These are phyloP conservation scores for Ceratobasidium sp. DNA, from an alignment of 1,284 basidiomycete species.

Conservation along the genomic window DNA sequence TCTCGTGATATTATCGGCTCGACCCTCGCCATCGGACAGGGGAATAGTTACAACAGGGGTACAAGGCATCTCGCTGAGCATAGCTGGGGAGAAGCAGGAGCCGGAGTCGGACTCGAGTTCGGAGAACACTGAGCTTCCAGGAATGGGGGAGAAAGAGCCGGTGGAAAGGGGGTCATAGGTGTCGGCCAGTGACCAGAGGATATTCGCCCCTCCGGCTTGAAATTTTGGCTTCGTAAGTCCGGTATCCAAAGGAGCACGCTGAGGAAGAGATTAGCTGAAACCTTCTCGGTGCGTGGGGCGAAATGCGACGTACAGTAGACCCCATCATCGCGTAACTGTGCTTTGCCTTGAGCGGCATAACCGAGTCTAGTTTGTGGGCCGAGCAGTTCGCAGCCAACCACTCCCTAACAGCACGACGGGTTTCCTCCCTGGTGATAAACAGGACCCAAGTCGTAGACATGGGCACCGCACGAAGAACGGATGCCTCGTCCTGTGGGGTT, in stretches of 20 bases:
- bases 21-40: not conserved
- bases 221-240: not conserved
- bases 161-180: not conserved
- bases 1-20: not conserved
- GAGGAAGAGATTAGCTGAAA: not conserved
- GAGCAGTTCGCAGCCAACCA: not conserved
- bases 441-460: constrained; percentile 4
- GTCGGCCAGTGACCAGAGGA: not conserved
- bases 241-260: not conserved
- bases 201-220: not conserved
- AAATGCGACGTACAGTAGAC: not conserved
- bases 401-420: not conserved
- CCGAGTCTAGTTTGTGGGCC: not conserved
- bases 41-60: not conserved
- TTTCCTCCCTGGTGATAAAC: not conserved
- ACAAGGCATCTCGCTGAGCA: not conserved
- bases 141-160: not conserved
- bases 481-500: not conserved
- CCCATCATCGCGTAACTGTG: not conserved
- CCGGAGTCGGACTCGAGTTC: not conserved
- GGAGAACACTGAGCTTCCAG: not conserved
- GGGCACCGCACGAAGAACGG: not conserved
- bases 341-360: not conserved
- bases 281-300: not conserved
- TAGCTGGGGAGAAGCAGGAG: not conserved